Evolutionary conservation across 768 basidiomycete genomes (phyloP).

Genomic region (Leccinum variicolor): DNA sequence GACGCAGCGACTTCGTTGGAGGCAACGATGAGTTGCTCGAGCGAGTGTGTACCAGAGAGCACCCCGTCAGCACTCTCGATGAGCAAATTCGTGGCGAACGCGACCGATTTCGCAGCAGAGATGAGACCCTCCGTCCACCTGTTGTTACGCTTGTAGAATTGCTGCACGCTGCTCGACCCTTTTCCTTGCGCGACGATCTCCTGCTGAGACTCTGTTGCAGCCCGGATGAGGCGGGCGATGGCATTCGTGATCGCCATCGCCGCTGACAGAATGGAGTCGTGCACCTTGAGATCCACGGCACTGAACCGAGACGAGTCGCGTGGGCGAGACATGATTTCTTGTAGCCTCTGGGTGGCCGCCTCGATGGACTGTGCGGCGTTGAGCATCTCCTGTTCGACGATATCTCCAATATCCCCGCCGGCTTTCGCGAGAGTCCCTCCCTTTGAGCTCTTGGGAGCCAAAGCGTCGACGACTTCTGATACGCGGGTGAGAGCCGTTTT

Average conservation of each 20-base stretch:
- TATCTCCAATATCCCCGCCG: constrained; percentile 92
- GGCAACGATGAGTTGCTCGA: constrained; percentile 99
- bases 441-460: constrained; percentile 82
- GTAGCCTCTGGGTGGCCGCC: constrained; percentile 83
- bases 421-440: constrained; percentile 64
- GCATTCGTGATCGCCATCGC: constrained; percentile 95
- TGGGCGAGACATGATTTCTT: constrained; percentile 88
- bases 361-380: constrained; percentile 93
- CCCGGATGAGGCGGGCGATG: constrained; percentile 90
- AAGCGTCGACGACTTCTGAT: constrained; percentile 80
- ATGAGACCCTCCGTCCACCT: constrained; percentile 99
- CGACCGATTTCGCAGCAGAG: constrained; percentile 96
- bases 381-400: constrained; percentile 96
- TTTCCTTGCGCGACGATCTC: constrained; percentile 96
- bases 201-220: constrained; percentile 96
- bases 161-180: constrained; percentile 87
- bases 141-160: constrained; percentile 99
- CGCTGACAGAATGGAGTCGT: constrained; percentile 93
- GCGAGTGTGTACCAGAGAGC: constrained; percentile 90
- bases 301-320: constrained; percentile 85
- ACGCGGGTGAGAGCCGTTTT: constrained; percentile 80
- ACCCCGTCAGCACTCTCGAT: constrained; percentile 99
- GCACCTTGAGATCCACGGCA: constrained; percentile 92
- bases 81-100: constrained; percentile 90
- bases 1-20: constrained; percentile 98